Conservation (phyloP, 2,329 filamentous ascomycete species). For the Myriosclerotinia curreyana region DNA sequence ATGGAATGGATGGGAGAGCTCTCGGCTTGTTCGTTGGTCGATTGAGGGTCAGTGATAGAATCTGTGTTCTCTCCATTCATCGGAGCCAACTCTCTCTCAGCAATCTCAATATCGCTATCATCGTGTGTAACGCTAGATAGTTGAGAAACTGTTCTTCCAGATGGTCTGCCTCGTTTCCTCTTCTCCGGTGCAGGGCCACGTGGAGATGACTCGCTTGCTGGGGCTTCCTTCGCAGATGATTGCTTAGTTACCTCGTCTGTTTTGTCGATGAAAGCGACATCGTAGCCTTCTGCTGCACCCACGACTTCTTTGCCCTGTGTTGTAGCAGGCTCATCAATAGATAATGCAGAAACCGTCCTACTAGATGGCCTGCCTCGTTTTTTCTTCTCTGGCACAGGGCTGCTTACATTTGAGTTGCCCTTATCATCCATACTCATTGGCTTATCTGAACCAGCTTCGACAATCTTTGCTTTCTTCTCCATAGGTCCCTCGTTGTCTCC, state of each 20-base stretch:
- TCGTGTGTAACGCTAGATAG: not conserved
- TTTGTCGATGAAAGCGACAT: not conserved
- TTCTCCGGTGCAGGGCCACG: not conserved
- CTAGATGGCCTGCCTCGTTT: not conserved
- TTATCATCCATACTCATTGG: not conserved
- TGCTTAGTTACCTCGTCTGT: not conserved
- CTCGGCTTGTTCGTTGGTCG: not conserved
- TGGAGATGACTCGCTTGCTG: not conserved
- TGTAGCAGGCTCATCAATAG: not conserved
- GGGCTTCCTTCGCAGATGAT: not conserved
- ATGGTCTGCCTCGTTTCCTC: not conserved
- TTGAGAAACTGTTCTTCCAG: not conserved
- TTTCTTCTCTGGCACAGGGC: conserved; percentile 1
- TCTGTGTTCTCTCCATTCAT: not conserved
- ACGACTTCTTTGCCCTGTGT: not conserved
- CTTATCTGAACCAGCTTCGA: not conserved
- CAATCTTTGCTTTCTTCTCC: not conserved
- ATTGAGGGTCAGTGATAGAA: not conserved
- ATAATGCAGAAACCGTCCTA: not conserved
- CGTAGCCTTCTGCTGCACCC: not conserved
- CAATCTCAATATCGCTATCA: not conserved
- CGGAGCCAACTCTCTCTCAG: not conserved
- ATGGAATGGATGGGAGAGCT: not conserved
- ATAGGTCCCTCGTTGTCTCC: not conserved
- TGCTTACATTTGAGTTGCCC: not conserved